Conservation (phyloP, 768 basidiomycete genomes). For the Boletus subparvulus region DNA sequence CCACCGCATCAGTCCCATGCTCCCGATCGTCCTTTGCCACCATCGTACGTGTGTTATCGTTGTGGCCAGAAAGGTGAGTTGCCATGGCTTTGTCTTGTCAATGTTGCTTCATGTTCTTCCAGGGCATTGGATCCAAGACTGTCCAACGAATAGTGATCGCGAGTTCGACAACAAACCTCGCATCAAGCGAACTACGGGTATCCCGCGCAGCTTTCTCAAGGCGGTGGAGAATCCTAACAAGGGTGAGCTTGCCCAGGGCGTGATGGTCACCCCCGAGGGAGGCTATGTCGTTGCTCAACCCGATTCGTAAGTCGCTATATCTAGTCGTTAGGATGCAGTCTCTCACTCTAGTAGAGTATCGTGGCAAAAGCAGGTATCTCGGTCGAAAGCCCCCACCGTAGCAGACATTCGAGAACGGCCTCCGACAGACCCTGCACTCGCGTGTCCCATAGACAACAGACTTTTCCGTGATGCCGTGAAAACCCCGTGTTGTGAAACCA, state of each 20-base stretch:
- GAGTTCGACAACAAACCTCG: constrained; percentile 93
- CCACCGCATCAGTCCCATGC: constrained; percentile 48
- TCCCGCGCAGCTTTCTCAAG: constrained; percentile 96
- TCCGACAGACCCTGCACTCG: constrained; percentile 74
- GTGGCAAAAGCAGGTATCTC: constrained; percentile 90
- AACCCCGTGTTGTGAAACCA: constrained; percentile 89
- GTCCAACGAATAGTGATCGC: constrained; percentile 95
- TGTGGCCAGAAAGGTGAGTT: constrained; percentile 93
- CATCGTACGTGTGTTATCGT: constrained; percentile 97
- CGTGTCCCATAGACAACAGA: constrained; percentile 90
- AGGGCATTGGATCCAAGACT: constrained; percentile 99
- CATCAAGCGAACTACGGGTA: constrained; percentile 97
- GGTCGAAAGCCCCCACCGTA: constrained; percentile 77
- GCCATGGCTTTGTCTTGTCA: background rate
- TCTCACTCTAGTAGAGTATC: constrained; percentile 58
- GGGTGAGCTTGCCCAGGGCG: constrained; percentile 73
- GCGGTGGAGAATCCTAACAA: constrained; percentile 85
- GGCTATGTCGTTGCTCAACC: constrained; percentile 97
- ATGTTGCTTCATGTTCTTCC: constrained; percentile 8
- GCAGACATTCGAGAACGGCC: constrained; percentile 87
- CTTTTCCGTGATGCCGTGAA: constrained; percentile 93
- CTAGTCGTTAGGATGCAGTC: background rate
- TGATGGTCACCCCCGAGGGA: constrained; percentile 99
- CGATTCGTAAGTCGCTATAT: constrained; percentile 68
- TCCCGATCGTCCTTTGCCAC: constrained; percentile 78